Base-by-base conservation (phyloP, 1,284 basidiomycete genomes). In the Sanghuangporus weigelae region DNA sequence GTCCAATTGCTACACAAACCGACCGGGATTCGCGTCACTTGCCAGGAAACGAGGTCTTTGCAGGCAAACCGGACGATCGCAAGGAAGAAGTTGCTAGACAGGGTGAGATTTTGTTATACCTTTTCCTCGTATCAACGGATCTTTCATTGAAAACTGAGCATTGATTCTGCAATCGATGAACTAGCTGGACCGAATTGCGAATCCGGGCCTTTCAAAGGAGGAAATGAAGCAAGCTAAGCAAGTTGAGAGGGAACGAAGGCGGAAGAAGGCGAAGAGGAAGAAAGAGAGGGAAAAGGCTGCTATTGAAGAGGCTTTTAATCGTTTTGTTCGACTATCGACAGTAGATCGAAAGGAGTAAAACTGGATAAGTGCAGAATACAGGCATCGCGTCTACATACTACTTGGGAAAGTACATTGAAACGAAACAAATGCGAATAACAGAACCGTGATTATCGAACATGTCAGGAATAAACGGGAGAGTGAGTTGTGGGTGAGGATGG, bases 1-100 rank as follows among this genome's bases (percentile, higher is more conserved):
- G 90, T 93, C 36, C 90, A 92, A 71, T 76, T 93, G 31, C 73
- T 90, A 55, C 90, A 93, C 72, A 89, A 83, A 69, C 90, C 91
- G 11, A 89, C 87, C 42, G 88, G 90, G 7, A 78, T 92, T 57
- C 85, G 90, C 51, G 88, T 93, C 12, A 75, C 81, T 0, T 93
- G 90, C 71, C 90, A 93, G 73, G 85, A 90, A 71, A 91, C 90
- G 4, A 86, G 90, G 49, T 92, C 90, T 2, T 75, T 92, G 51
- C 75, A 80, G 39, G 79, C 83, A 67, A 93, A 93, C 71, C 78
- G 90, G 69, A 83, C 81, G 71, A 70, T 87, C 55, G 90, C 91
- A n/a, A 79, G 91, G 64, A 82, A 80, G 67, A 75, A 80, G 63
- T 70, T 93, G 57, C 67, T 88, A 54, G 83, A 90, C 74, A 92